phyloP scores from a whole-genome alignment of 805 yeast genomes.

The Wickerhamiella sergipiensis region DNA sequence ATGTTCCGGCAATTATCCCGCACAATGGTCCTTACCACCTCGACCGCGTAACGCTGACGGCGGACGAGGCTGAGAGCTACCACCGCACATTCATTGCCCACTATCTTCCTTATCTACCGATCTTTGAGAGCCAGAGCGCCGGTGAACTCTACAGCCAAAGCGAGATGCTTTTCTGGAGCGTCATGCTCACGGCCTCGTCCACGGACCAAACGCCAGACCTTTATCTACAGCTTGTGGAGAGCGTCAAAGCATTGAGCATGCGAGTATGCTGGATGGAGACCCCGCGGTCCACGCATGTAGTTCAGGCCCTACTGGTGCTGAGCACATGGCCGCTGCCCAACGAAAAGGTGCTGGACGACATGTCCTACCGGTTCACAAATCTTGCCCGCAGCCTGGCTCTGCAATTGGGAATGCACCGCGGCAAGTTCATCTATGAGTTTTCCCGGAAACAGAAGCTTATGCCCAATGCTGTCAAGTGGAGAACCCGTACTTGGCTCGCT shows the following conservation, averaged over 20 bases:
- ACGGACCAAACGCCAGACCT: constrained; percentile 70
- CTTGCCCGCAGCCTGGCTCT: constrained; percentile 72
- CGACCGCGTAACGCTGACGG: constrained; percentile 59
- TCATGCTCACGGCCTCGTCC: constrained; percentile 70
- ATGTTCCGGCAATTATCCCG: constrained; percentile 4
- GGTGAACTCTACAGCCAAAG: constrained; percentile 71
- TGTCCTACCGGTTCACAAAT: constrained; percentile 78
- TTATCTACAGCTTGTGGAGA: constrained; percentile 58
- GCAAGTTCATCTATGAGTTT: constrained; percentile 81
- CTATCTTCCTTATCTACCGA: constrained; percentile 68
- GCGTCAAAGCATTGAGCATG: constrained; percentile 75
- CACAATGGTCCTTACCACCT: constrained; percentile 23
- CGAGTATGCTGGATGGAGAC: constrained; percentile 90
- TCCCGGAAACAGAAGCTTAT: constrained; percentile 78
- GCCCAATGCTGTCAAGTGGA: constrained; percentile 87
- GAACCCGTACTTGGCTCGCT: constrained; percentile 86
- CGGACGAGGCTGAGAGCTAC: constrained; percentile 54
- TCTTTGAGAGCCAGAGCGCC: constrained; percentile 55
- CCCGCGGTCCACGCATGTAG: constrained; percentile 85
- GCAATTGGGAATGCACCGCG: constrained; percentile 83
- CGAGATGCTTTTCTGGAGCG: constrained; percentile 80
- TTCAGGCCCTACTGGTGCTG: constrained; percentile 75
- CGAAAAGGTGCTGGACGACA: constrained; percentile 81
- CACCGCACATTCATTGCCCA: constrained; percentile 55
- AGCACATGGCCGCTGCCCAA: constrained; percentile 90